Conservation (phyloP, 2,329 filamentous ascomycete genomes). For the Exophiala sp. region DNA sequence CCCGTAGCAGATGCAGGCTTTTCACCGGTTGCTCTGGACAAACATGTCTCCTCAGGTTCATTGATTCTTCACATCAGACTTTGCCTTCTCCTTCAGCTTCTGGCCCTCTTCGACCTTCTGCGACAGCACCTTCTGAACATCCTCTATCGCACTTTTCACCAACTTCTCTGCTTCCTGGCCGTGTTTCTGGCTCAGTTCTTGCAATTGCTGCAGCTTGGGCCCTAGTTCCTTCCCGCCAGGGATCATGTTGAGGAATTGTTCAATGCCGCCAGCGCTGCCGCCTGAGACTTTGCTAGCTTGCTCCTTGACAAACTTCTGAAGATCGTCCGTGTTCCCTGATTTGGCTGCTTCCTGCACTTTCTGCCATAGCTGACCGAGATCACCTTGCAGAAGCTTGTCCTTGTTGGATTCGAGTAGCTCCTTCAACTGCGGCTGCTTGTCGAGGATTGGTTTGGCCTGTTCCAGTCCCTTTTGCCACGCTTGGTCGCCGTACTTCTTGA, state of each 20-base stretch:
- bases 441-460: conserved; percentile 64
- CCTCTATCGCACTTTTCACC: conserved; percentile 58
- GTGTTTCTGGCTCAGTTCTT: conserved; percentile 61
- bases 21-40: background rate
- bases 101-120: conserved; percentile 46
- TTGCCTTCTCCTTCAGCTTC: conserved; percentile 51
- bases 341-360: conserved; percentile 57
- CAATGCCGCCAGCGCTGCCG: conserved; percentile 42
- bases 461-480: conserved; percentile 67
- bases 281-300: conserved; percentile 50
- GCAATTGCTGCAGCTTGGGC: conserved; percentile 59
- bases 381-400: conserved; percentile 61
- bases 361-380: conserved; percentile 57
- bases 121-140: conserved; percentile 43
- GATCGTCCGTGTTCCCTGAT: conserved; percentile 53
- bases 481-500: conserved; percentile 63
- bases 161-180: conserved; percentile 64
- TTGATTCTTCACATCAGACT: conserved; percentile 6
- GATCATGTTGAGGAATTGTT: conserved; percentile 60
- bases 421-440: conserved; percentile 72
- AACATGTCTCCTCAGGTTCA: background rate
- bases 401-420: conserved; percentile 65
- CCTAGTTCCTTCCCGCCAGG: conserved; percentile 60
- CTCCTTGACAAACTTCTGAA: conserved; percentile 57
- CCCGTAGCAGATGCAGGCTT: background rate